Evolutionary conservation across 2,329 filamentous ascomycete species (phyloP).

Genomic region (Hyphodiscus sp.): DNA sequence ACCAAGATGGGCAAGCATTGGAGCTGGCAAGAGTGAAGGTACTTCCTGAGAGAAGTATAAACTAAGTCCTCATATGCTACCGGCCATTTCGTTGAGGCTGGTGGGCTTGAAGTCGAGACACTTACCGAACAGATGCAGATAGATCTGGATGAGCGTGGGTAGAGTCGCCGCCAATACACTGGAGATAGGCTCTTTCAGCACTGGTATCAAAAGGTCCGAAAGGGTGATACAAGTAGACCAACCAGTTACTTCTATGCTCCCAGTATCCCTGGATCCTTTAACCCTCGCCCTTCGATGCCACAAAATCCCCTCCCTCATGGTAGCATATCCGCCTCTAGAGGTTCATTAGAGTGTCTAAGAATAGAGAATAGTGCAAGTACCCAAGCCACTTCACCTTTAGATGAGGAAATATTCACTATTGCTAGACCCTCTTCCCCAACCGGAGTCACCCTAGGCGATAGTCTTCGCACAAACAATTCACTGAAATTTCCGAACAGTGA

Average conservation of each 20-base stretch:
- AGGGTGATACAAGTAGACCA: background rate
- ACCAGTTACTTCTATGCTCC: background rate
- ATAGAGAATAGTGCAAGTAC: background rate
- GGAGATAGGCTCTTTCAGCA: constrained; percentile 8
- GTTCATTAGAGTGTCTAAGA: background rate
- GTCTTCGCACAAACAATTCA: too few species aligned
- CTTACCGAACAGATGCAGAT: constrained; percentile 8
- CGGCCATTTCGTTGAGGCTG: background rate
- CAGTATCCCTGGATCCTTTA: background rate
- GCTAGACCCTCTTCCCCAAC: background rate
- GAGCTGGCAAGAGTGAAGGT: background rate
- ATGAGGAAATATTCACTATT: constrained; percentile 19
- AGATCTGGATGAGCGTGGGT: background rate
- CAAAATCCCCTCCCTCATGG: too few species aligned
- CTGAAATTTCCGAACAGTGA: too few species aligned
- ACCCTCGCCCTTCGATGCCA: too few species aligned
- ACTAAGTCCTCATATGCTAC: constrained; percentile 1
- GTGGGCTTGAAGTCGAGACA: background rate
- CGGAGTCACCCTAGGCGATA: too few species aligned
- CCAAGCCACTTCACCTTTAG: constrained; percentile 2
- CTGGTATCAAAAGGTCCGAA: constrained; percentile 11
- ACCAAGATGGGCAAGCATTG: constrained; percentile 1
- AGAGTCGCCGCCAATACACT: constrained; percentile 2
- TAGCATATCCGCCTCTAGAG: too few species aligned
- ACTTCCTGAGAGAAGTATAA: constrained; percentile 8